phyloP scores from a whole-genome alignment of 139 green algal species.

The Trebouxia sp. region DNA sequence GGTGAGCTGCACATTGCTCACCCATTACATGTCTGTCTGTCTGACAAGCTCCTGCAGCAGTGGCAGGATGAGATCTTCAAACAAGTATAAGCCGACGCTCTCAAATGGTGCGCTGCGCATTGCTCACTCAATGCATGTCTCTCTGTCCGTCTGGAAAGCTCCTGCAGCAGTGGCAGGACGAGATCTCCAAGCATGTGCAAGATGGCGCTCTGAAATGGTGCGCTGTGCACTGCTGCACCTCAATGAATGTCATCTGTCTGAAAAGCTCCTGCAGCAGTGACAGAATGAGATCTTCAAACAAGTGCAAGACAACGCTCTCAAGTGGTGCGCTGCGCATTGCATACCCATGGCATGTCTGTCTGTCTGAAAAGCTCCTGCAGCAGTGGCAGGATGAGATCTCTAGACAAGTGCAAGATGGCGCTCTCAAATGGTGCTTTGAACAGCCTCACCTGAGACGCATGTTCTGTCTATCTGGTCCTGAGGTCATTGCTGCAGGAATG shows the following conservation, averaged over 20 bases:
- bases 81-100: slow-evolving; percentile 41
- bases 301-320: slow-evolving; percentile 38
- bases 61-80: slow-evolving; percentile 55
- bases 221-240: not conserved
- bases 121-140: not conserved
- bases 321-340: slow-evolving; percentile 32
- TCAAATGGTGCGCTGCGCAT: slow-evolving; percentile 41
- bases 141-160: slow-evolving; percentile 43
- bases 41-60: slow-evolving; percentile 49
- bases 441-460: not conserved
- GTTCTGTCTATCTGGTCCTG: not conserved
- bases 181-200: slow-evolving; percentile 52
- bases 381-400: slow-evolving; percentile 59
- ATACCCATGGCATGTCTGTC: not conserved
- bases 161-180: slow-evolving; percentile 51
- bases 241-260: too few relatives aligned
- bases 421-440: slow-evolving; percentile 41
- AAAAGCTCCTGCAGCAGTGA: slow-evolving; percentile 52
- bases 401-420: slow-evolving; percentile 43
- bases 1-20: slow-evolving; percentile 21
- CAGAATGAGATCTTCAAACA: slow-evolving; percentile 58
- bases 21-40: slow-evolving; percentile 10
- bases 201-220: slow-evolving; percentile 44
- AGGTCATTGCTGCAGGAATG: too few relatives aligned
- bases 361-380: slow-evolving; percentile 48